Conservation (phyloP, 2,329 filamentous ascomycete species). For the Escovopsis sp. region DNA sequence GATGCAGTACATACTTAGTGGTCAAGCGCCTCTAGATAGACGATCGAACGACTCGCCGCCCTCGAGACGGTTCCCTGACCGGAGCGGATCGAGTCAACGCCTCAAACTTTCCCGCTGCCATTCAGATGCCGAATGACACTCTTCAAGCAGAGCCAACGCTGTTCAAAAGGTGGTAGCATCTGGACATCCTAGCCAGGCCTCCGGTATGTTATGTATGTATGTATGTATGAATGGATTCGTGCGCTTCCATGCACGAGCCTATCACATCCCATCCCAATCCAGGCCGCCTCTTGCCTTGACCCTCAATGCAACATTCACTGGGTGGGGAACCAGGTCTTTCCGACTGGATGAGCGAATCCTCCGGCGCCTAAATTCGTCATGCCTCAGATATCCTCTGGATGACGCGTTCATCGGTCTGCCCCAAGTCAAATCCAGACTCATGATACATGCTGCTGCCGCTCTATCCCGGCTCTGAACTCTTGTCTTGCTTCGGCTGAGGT, state of each 20-base stretch:
- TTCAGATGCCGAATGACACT: background rate
- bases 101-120: no score
- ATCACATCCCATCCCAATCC: background rate
- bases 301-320: background rate
- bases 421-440: background rate
- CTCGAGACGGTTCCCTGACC: no score
- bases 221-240: background rate
- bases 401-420: no score
- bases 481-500: no score
- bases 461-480: no score
- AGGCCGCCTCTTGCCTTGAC: background rate
- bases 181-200: background rate
- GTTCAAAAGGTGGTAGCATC: no score
- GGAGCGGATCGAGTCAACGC: no score
- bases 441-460: no score
- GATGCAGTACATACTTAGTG: no score
- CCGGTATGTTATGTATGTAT: background rate
- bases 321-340: background rate
- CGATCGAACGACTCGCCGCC: no score
- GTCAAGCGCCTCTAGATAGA: no score
- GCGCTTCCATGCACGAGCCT: background rate
- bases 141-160: background rate
- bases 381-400: no score
- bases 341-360: background rate
- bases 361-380: slow-evolving; percentile 1